These are phyloP conservation scores for Phytopythium montanum DNA, from an alignment of 352 stramenopile genomes.

Conservation along the genomic window DNA sequence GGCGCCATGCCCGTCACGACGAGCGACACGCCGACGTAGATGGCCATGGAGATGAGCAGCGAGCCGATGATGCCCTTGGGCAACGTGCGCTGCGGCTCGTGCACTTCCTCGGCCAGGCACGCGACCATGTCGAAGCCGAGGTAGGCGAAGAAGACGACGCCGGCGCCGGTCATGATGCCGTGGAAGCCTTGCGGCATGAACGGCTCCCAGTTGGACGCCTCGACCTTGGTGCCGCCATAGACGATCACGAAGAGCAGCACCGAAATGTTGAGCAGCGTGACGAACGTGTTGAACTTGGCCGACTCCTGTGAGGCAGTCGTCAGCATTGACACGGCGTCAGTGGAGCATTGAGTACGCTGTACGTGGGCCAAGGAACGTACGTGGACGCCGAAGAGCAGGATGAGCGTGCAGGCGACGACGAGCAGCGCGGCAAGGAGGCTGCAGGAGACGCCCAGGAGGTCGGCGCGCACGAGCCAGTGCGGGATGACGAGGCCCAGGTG, in stretches of 20 bases:
- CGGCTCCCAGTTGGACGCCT: constrained; percentile 69
- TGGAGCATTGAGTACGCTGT: too few species aligned
- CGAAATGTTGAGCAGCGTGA: constrained; percentile 87
- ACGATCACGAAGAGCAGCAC: constrained; percentile 90
- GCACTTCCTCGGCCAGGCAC: constrained; percentile 89
- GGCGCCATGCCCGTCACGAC: constrained; percentile 89
- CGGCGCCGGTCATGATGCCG: constrained; percentile 85
- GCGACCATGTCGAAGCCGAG: constrained; percentile 94
- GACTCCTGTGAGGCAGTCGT: constrained; percentile 58
- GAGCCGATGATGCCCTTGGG: constrained; percentile 92
- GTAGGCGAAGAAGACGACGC: constrained; percentile 92
- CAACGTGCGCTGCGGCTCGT: constrained; percentile 86
- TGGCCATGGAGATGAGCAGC: constrained; percentile 87
- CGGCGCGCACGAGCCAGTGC: constrained; percentile 54
- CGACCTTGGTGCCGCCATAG: constrained; percentile 75
- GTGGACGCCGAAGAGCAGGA: constrained; percentile 79
- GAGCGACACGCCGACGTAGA: constrained; percentile 89
- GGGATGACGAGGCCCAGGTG: constrained; percentile 63
- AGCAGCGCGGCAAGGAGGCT: constrained; percentile 80
- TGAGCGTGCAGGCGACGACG: constrained; percentile 79
- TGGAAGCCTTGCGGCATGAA: constrained; percentile 86
- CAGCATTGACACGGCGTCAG: not conserved
- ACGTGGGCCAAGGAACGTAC: constrained; percentile 36
- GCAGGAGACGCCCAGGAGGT: constrained; percentile 57
- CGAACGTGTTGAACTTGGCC: constrained; percentile 89